These are phyloP conservation scores for Aspergillus asperescens DNA, from an alignment of 495 filamentous ascomycete genomes.

Conservation along the genomic window DNA sequence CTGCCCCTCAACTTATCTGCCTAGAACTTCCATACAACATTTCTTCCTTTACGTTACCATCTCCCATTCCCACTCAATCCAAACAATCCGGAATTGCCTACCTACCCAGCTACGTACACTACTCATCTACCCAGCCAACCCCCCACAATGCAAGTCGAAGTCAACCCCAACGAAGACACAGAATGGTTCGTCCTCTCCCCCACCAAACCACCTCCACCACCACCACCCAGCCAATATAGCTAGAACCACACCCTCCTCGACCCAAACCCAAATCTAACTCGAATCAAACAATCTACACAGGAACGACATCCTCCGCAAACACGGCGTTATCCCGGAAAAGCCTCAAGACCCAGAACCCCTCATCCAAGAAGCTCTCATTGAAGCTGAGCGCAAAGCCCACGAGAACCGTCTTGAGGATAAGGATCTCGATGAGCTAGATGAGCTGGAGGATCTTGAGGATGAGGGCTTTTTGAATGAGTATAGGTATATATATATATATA, in stretches of 20 bases:
- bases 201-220: too few species aligned
- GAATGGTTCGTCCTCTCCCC: conserved; percentile 67
- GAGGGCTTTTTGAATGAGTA: conserved; percentile 86
- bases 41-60: background rate
- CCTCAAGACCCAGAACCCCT: conserved; percentile 88
- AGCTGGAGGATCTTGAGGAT: conserved; percentile 91
- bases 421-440: conserved; percentile 86
- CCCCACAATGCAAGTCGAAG: conserved; percentile 72
- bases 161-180: conserved; percentile 94
- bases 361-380: conserved; percentile 89
- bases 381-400: conserved; percentile 72
- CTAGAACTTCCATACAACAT: conserved; percentile 1
- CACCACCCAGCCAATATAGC: background rate
- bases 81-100: background rate
- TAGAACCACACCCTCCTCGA: too few species aligned
- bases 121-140: background rate
- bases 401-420: conserved; percentile 91
- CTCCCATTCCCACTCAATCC: conserved; percentile 1
- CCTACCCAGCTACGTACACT: background rate
- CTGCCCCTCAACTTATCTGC: conserved; percentile 1
- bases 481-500: conserved; percentile 40
- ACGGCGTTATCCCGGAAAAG: conserved; percentile 93
- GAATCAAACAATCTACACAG: conserved; percentile 39
- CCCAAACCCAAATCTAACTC: background rate
- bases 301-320: conserved; percentile 98